phyloP scores from a whole-genome alignment of 805 yeast species.

The Kodamaea hsintzibuensis region DNA sequence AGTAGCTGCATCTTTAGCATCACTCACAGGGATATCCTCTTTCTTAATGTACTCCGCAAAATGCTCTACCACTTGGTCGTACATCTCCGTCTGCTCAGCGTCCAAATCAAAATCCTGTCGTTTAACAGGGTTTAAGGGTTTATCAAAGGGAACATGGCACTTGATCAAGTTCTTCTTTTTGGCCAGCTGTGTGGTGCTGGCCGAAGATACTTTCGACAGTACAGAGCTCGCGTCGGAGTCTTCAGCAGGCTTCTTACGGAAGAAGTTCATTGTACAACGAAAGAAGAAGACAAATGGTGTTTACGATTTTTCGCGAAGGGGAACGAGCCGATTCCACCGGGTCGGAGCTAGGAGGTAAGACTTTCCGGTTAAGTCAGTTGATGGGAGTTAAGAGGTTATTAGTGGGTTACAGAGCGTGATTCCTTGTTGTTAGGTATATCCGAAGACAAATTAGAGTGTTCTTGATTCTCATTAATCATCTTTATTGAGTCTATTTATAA shows the following conservation, averaged over 20 bases:
- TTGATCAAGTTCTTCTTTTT: slow-evolving; percentile 28
- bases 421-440: background rate
- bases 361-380: no score
- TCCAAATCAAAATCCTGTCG: slow-evolving; percentile 43
- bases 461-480: no score
- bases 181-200: slow-evolving; percentile 3
- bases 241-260: slow-evolving; percentile 11
- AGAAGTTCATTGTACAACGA: slow-evolving; percentile 3
- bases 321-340: background rate
- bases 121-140: slow-evolving; percentile 34
- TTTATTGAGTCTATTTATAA: background rate
- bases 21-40: slow-evolving; percentile 11
- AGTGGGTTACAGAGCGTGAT: background rate
- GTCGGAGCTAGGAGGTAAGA: no score
- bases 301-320: background rate
- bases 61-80: slow-evolving; percentile 59
- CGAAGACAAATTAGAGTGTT: background rate
- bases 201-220: slow-evolving; percentile 18
- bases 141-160: slow-evolving; percentile 40
- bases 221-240: slow-evolving; percentile 18
- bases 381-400: background rate
- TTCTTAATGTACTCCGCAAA: slow-evolving; percentile 39
- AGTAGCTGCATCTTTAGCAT: slow-evolving; percentile 42
- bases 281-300: background rate
- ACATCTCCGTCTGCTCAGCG: slow-evolving; percentile 58